Evolutionary conservation across 23 red algal species (phyloP).

Genomic region (Cyanidiococcus yangmingshanensis): DNA sequence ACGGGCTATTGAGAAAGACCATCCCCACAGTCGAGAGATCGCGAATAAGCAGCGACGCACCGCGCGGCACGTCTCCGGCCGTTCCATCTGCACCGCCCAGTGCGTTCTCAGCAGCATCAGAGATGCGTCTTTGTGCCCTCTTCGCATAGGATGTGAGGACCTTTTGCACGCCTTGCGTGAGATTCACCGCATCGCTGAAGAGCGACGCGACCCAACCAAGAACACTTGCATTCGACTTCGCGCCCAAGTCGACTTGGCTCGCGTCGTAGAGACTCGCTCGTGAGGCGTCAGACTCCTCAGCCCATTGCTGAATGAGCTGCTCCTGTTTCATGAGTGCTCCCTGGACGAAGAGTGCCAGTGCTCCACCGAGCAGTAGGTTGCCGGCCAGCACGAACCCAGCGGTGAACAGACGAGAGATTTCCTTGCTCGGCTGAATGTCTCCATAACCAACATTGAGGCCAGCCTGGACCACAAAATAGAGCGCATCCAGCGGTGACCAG

Average conservation of each 20-base stretch:
- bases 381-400: constrained; percentile 36
- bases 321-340: not conserved
- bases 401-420: constrained; percentile 41
- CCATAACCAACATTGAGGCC: constrained; percentile 60
- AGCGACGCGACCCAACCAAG: not conserved
- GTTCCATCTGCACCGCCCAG: not conserved
- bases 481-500: constrained; percentile 9
- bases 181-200: not conserved
- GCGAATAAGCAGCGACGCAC: not conserved
- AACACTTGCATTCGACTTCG: not conserved
- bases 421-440: constrained; percentile 42
- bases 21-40: not conserved
- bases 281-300: not conserved
- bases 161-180: not conserved
- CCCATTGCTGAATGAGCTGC: not conserved
- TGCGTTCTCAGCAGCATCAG: not conserved
- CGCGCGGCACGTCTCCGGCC: not conserved
- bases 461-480: constrained; percentile 19
- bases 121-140: not conserved
- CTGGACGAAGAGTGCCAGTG: constrained; percentile 3
- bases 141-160: not conserved
- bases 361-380: constrained; percentile 18
- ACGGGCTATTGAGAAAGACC: not conserved
- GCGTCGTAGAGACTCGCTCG: not conserved
- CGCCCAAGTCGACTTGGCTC: not conserved